Base-by-base conservation (phyloP, 164 flowering plant genomes). In the Vitis vinifera region DNA sequence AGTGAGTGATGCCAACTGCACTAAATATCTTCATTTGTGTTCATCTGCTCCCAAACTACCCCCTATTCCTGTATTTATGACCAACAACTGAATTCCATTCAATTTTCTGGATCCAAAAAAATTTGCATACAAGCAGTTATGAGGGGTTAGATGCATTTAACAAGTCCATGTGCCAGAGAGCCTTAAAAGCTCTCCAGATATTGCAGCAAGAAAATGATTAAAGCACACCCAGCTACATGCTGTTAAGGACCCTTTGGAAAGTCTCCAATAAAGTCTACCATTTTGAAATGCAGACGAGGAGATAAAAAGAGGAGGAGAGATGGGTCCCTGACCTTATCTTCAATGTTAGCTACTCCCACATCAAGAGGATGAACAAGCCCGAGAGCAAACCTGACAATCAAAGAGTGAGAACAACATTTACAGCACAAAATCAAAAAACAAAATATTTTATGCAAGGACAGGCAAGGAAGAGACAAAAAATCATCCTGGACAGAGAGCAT, bases 91-190 rank as follows among this genome's bases (percentile, higher is more conserved):
- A 62, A 57, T 27, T 23, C 68, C 19, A 65, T 66, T 70, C 51
- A 66, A 66, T 47, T 47, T 62, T 11, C 48, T 55, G 57, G 47
- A 62, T 55, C 58, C 63, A 67, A n/a, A 58, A 37, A 37, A 37
- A 51, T 13, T 30, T 50, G 10, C 8, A 44, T 30, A 15, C 55
- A 64, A 44, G 55, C 11, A 37, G 48, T 49, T 17, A 31, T 56
- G 65, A 55, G 68, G 62, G 11, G 65, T 31, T 44, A 55, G 65
- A 6, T 19, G 12, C 70, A 78, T 78, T 78, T 73, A 71, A 67
- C 75, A 78, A 72, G 53, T 71, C 62, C 76, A 78, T 75, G 78
- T 72, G 78, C 65, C 75, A 62, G 10, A 65, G 63, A 69, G 74
- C 75, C 11, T 68, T 71, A 11, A 74, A 63, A 63, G 77, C 73